Evolutionary conservation across 352 stramenopile species (phyloP).

Genomic region (Pythium sp.): DNA sequence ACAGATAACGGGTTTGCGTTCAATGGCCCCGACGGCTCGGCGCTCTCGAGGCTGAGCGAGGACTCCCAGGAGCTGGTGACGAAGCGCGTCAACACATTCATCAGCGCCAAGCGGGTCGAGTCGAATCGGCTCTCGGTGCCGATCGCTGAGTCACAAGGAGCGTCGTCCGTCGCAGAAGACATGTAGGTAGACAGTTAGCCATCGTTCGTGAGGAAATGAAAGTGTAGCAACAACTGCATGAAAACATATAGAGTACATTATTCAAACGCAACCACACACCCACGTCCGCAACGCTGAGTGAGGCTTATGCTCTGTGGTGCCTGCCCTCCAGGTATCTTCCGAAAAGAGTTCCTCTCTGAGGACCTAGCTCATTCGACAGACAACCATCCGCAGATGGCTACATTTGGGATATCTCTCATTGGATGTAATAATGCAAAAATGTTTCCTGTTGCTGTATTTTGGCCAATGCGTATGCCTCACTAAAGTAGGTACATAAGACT

Average conservation of each 20-base stretch:
- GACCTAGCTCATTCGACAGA: too few species aligned
- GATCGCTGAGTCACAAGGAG: not conserved
- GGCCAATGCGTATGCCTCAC: too few species aligned
- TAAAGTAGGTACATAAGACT: too few species aligned
- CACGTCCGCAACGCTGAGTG: too few species aligned
- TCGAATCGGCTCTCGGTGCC: not conserved
- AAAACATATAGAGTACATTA: too few species aligned
- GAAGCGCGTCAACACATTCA: constrained; percentile 27
- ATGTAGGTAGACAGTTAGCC: not conserved
- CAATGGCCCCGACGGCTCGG: constrained; percentile 23
- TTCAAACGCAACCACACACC: too few species aligned
- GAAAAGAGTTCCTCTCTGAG: not conserved
- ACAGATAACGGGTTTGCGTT: constrained; percentile 35
- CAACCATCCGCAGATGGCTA: not conserved
- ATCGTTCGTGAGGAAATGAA: too few species aligned
- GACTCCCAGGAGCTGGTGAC: constrained; percentile 26
- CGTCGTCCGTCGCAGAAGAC: not conserved
- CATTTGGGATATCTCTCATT: not conserved
- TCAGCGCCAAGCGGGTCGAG: not conserved
- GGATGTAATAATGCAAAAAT: not conserved
- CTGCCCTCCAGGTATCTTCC: not conserved
- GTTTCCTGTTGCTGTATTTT: too few species aligned
- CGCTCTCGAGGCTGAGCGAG: not conserved
- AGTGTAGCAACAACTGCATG: too few species aligned
- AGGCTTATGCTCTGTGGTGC: too few species aligned